Conservation (phyloP, 306 rosid species). For the Astragalus glycyphyllos region DNA sequence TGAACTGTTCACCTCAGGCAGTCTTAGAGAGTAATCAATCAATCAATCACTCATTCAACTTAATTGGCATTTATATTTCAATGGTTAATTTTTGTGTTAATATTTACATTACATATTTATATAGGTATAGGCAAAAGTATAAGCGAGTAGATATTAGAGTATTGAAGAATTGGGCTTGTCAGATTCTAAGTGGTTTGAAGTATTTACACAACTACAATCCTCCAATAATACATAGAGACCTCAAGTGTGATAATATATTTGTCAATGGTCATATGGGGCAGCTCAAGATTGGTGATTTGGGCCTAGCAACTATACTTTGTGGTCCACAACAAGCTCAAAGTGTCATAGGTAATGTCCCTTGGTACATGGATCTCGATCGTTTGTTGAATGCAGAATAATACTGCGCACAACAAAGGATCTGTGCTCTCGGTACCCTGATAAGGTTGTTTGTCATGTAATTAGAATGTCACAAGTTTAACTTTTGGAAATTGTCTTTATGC, state of each 20-base stretch:
- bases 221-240: conserved; percentile 89
- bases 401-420: too few species aligned
- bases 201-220: conserved; percentile 76
- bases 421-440: too few species aligned
- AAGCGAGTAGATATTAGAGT: conserved; percentile 61
- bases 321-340: conserved; percentile 80
- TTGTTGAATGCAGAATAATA: too few species aligned
- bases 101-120: not conserved
- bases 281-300: conserved; percentile 90
- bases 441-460: too few species aligned
- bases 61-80: not conserved
- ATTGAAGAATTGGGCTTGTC: conserved; percentile 82
- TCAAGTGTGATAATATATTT: conserved; percentile 87
- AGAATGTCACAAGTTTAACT: too few species aligned
- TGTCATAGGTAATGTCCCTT: conserved; percentile 64
- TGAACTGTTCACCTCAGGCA: conserved; percentile 92
- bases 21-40: conserved; percentile 78
- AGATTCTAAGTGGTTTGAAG: conserved; percentile 71
- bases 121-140: conserved; percentile 74
- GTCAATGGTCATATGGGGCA: conserved; percentile 89
- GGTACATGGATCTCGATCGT: too few species aligned
- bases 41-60: conserved; percentile 6
- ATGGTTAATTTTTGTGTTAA: not conserved
- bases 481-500: too few species aligned
- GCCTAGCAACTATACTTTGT: conserved; percentile 81